These are phyloP conservation scores for Candida arabinofermentans DNA, from an alignment of 805 yeast genomes.

Conservation along the genomic window DNA sequence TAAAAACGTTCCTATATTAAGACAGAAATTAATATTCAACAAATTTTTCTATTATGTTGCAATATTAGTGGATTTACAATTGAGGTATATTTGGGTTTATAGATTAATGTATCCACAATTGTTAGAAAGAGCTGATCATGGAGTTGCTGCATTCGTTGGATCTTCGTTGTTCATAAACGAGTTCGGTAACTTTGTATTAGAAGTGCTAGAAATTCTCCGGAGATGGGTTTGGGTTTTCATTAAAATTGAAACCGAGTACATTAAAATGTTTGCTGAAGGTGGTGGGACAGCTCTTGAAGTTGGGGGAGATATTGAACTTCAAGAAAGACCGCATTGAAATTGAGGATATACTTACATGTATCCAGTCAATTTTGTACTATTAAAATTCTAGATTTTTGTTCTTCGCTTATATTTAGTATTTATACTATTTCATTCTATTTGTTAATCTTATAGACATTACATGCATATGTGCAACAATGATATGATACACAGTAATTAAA, in stretches of 20 bases:
- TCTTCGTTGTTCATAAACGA: constrained; percentile 38
- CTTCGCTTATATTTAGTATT: neutral
- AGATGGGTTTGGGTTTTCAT: constrained; percentile 89
- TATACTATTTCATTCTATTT: neutral
- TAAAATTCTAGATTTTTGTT: neutral
- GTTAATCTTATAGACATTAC: neutral
- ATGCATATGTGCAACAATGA: neutral
- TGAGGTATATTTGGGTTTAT: constrained; percentile 77
- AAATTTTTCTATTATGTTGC: constrained; percentile 49
- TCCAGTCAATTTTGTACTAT: neutral
- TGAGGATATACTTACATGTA: neutral
- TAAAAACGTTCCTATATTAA: constrained; percentile 19
- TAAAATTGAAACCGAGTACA: constrained; percentile 75
- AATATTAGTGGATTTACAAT: constrained; percentile 52
- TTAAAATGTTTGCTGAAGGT: constrained; percentile 19
- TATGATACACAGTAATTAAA: no score
- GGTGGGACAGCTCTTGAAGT: neutral
- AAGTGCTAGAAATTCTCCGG: constrained; percentile 71
- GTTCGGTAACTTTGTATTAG: constrained; percentile 62
- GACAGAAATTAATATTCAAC: constrained; percentile 31
- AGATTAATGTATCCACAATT: constrained; percentile 33
- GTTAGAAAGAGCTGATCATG: constrained; percentile 9
- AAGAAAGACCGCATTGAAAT: constrained; percentile 3
- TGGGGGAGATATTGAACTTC: constrained; percentile 19
- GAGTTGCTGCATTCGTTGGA: constrained; percentile 15